A percentile compares a stretch with the other conserved stretches of the same genome.
These are phyloP conservation scores for Populus ilicifolia DNA, from an alignment of 345 rosid genomes.

Conservation along the genomic window DNA sequence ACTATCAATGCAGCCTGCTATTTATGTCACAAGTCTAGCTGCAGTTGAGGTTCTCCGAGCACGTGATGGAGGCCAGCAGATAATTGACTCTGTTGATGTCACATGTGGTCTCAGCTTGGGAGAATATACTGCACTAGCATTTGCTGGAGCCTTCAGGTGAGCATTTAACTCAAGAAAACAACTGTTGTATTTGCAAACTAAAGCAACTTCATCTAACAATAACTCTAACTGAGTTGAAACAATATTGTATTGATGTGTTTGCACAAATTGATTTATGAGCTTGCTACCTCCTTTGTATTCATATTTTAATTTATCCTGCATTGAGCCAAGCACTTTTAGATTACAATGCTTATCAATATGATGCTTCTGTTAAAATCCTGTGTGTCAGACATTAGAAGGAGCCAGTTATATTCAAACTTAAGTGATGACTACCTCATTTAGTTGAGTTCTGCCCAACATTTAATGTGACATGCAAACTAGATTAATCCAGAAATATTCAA, in stretches of 20 bases:
- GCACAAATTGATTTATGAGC: background rate
- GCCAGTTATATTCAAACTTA: background rate
- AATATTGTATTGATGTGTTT: background rate
- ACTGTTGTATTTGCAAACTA: background rate
- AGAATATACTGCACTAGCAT: constrained; percentile 94
- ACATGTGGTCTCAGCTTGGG: constrained; percentile 98
- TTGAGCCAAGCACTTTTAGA: background rate
- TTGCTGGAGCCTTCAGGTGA: constrained; percentile 94
- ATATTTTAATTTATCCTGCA: background rate
- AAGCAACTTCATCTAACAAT: background rate
- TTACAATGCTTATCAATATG: background rate
- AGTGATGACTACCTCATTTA: background rate
- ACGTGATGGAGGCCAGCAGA: constrained; percentile 78
- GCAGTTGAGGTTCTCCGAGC: constrained; percentile 89
- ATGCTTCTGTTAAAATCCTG: background rate
- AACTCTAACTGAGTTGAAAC: background rate
- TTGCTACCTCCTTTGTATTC: background rate
- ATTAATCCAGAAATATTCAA: background rate
- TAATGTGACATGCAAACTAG: background rate
- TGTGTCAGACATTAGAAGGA: background rate
- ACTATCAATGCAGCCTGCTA: constrained; percentile 76
- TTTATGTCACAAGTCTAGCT: constrained; percentile 96
- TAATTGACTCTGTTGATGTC: constrained; percentile 86
- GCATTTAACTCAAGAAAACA: constrained; percentile 2
- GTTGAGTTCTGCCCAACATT: too few species aligned